Evolutionary conservation across 306 rosid species (phyloP).

Genomic region (Inga oerstediana): DNA sequence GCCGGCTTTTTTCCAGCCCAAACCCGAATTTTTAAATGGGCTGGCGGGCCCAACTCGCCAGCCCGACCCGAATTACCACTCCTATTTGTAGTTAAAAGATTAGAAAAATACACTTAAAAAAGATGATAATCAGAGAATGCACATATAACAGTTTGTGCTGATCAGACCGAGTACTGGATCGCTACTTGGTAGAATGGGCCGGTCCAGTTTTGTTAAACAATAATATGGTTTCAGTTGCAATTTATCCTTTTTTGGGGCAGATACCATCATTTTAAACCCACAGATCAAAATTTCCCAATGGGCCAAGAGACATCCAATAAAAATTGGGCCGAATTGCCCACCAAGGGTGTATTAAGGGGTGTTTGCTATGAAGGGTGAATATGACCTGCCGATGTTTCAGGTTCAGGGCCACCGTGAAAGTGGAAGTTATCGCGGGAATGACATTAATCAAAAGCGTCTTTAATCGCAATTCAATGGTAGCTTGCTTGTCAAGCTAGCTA

Average conservation of each 20-base stretch:
- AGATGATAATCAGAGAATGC: too few relatives aligned
- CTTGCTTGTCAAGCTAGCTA: constrained; percentile 8
- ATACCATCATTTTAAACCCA: neutral
- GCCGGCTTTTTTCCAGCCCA: too few relatives aligned
- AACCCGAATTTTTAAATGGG: too few relatives aligned
- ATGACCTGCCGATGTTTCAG: neutral
- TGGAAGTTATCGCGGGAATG: neutral
- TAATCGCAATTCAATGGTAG: neutral
- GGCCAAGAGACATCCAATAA: neutral
- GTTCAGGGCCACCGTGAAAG: neutral
- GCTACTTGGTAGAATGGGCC: neutral
- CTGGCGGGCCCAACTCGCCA: too few relatives aligned
- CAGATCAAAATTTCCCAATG: neutral
- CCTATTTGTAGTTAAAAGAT: too few relatives aligned
- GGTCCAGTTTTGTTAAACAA: neutral
- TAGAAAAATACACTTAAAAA: too few relatives aligned
- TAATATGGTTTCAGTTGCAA: neutral
- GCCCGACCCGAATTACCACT: too few relatives aligned
- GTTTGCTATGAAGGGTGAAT: too few relatives aligned
- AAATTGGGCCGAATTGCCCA: neutral
- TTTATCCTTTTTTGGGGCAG: neutral
- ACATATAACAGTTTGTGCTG: too few relatives aligned
- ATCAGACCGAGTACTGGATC: neutral
- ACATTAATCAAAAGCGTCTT: neutral
- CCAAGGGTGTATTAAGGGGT: neutral